Conservation (phyloP, 768 basidiomycete species). For the Boletus speciosus region DNA sequence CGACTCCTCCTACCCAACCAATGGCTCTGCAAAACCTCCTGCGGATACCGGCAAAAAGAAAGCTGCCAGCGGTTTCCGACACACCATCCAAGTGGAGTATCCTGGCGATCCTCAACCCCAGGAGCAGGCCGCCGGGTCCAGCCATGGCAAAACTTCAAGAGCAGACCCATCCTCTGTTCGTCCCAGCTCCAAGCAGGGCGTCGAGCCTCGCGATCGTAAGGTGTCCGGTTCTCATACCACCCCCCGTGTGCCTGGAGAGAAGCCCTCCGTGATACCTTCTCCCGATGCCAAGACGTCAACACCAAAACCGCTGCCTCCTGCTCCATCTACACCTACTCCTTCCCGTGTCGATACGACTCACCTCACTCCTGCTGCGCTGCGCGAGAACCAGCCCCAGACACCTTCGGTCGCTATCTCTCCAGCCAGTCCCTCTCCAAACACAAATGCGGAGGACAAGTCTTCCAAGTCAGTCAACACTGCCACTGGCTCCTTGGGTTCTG, state of each 20-base stretch:
- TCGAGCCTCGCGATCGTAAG: conserved; percentile 15
- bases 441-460: conserved; percentile 27
- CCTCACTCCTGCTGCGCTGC: conserved; percentile 24
- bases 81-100: conserved; percentile 98
- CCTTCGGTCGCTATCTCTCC: conserved; percentile 37
- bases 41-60: conserved; percentile 47
- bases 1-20: conserved; percentile 19
- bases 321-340: conserved; percentile 19
- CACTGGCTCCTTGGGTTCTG: conserved; percentile 37
- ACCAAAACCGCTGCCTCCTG: conserved; percentile 32
- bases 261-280: conserved; percentile 9
- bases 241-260: conserved; percentile 16
- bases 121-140: conserved; percentile 16
- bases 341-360: conserved; percentile 21
- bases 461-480: conserved; percentile 27
- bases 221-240: conserved; percentile 12
- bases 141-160: conserved; percentile 23
- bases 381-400: conserved; percentile 28
- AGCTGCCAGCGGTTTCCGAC: conserved; percentile 53
- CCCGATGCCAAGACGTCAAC: conserved; percentile 8
- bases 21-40: conserved; percentile 32
- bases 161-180: conserved; percentile 8
- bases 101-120: conserved; percentile 46
- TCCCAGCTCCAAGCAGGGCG: conserved; percentile 14
- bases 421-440: conserved; percentile 39